Conservation (phyloP, 75 land plant genomes). For the Gnetum montanum region DNA sequence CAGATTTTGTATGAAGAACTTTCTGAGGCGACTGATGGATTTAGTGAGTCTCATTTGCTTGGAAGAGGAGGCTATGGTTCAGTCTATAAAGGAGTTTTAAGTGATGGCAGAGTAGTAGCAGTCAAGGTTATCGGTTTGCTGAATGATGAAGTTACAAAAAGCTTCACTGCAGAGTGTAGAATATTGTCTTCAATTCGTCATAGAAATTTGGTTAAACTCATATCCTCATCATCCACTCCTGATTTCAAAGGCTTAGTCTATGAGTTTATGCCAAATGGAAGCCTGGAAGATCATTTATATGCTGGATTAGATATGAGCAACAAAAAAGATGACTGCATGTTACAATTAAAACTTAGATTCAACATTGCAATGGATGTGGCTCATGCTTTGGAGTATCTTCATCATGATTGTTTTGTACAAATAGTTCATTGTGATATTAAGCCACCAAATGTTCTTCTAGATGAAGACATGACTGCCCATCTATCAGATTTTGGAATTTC, state of each 20-base stretch:
- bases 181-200: slow-evolving; percentile 7
- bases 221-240: slow-evolving; percentile 7
- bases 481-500: slow-evolving; percentile 19
- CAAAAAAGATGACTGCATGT: not conserved
- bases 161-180: slow-evolving; percentile 8
- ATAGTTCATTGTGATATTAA: slow-evolving; percentile 16
- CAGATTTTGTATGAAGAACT: slow-evolving; percentile 6
- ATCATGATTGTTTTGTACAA: slow-evolving; percentile 5
- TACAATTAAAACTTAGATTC: slow-evolving; percentile 6
- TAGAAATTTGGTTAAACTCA: slow-evolving; percentile 14
- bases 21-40: slow-evolving; percentile 10
- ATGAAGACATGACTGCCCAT: slow-evolving; percentile 7
- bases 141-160: slow-evolving; percentile 6
- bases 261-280: slow-evolving; percentile 15
- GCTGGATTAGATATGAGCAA: not conserved
- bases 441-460: slow-evolving; percentile 18
- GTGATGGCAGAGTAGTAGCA: slow-evolving; percentile 10
- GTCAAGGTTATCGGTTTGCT: slow-evolving; percentile 13
- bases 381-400: slow-evolving; percentile 8
- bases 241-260: slow-evolving; percentile 5
- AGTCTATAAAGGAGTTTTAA: slow-evolving; percentile 14
- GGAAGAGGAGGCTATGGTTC: slow-evolving; percentile 10
- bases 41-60: slow-evolving; percentile 5
- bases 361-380: slow-evolving; percentile 13
- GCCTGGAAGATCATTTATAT: slow-evolving; percentile 9